Percentiles rank a stretch among this genome's conserved stretches.
These are phyloP conservation scores for Moesziomyces sp. DNA, from an alignment of 1,284 basidiomycete species.

Conservation along the genomic window DNA sequence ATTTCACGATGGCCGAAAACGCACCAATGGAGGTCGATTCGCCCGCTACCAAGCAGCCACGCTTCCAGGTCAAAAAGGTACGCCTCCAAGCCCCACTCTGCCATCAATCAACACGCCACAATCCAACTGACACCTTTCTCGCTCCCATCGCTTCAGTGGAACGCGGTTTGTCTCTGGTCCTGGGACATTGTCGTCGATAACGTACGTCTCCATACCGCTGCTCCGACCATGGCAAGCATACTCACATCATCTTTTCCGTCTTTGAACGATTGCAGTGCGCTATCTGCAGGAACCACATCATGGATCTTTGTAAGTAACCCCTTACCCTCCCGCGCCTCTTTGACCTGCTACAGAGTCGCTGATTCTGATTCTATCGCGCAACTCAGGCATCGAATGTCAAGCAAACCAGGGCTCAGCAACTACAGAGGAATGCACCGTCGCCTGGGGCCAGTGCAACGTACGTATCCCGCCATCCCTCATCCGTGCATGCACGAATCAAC, in stretches of 20 bases:
- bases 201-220: slow-evolving; percentile 35
- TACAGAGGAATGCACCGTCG: slow-evolving; percentile 96
- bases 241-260: not conserved
- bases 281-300: slow-evolving; percentile 68
- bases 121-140: not conserved
- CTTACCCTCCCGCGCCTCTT: not conserved
- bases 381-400: slow-evolving; percentile 96
- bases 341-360: too few species aligned
- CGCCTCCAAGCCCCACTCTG: not conserved
- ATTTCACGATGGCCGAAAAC: slow-evolving; percentile 29
- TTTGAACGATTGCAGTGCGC: slow-evolving; percentile 53
- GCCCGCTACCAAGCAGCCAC: slow-evolving; percentile 52
- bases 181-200: slow-evolving; percentile 68
- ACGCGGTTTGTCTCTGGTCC: slow-evolving; percentile 65
- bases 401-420: slow-evolving; percentile 97
- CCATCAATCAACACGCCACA: not conserved
- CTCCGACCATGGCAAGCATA: not conserved
- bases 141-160: slow-evolving; percentile 57
- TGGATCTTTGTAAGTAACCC: slow-evolving; percentile 64
- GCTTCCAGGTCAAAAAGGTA: slow-evolving; percentile 67
- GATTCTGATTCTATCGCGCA: not conserved
- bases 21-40: slow-evolving; percentile 60
- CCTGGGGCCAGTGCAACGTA: slow-evolving; percentile 99
- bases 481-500: too few species aligned
- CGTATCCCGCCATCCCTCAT: slow-evolving; percentile 60